Conservation (phyloP, 2,329 filamentous ascomycete genomes). For the Bretziella fagacearum region DNA sequence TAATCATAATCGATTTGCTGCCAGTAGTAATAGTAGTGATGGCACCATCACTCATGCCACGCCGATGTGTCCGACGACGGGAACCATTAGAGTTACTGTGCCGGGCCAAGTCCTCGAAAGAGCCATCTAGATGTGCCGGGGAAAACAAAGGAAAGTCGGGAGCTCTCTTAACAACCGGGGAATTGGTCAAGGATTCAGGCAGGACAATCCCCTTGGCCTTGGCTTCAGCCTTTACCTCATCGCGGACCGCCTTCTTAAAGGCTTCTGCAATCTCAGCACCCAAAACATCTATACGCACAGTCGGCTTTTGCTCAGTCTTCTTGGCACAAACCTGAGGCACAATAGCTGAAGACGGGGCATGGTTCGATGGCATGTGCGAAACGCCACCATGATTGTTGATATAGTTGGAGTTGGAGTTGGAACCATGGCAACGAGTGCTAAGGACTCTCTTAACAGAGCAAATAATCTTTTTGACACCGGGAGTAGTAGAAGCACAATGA, state of each 20-base stretch:
- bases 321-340: constrained; percentile 37
- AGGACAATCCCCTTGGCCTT: not conserved
- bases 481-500: constrained; percentile 19
- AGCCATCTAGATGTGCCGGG: constrained; percentile 24
- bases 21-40: constrained; percentile 61
- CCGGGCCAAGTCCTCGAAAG: constrained; percentile 28
- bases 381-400: constrained; percentile 31
- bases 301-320: constrained; percentile 29
- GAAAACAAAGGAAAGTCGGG: not conserved
- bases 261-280: constrained; percentile 64
- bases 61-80: constrained; percentile 15
- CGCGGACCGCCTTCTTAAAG: constrained; percentile 58
- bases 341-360: constrained; percentile 41
- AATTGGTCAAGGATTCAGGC: constrained; percentile 1
- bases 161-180: not conserved
- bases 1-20: constrained; percentile 82
- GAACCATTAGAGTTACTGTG: not conserved
- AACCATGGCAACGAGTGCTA: constrained; percentile 34
- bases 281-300: constrained; percentile 62
- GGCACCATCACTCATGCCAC: constrained; percentile 35
- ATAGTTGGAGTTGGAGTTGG: not conserved
- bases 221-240: constrained; percentile 31
- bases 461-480: constrained; percentile 71
- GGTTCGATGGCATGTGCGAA: constrained; percentile 37
- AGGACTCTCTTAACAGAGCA: constrained; percentile 72